These are phyloP conservation scores for Trichoderma koningii DNA, from an alignment of 2,329 filamentous ascomycete species.

Conservation along the genomic window DNA sequence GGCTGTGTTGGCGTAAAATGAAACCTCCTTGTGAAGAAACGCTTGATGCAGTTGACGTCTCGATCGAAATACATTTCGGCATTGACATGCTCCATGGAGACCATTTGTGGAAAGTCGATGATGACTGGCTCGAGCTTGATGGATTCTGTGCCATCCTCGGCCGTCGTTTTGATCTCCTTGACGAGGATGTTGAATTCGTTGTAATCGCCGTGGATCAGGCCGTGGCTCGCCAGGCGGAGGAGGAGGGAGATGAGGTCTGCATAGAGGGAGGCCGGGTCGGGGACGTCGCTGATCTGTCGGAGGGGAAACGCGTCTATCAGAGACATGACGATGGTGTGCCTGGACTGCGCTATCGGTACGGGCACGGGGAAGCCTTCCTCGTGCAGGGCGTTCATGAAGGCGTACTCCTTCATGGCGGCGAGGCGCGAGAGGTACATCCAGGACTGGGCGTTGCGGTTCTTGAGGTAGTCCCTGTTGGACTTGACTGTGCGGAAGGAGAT, in stretches of 20 bases:
- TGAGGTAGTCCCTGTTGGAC: slow-evolving; percentile 91
- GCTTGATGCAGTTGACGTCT: slow-evolving; percentile 92
- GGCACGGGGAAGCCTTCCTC: slow-evolving; percentile 89
- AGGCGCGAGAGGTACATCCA: slow-evolving; percentile 99
- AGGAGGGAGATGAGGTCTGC: slow-evolving; percentile 88
- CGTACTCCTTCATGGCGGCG: slow-evolving; percentile 89
- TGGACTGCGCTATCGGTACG: slow-evolving; percentile 81
- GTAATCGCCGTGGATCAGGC: slow-evolving; percentile 95
- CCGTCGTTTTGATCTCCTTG: slow-evolving; percentile 64
- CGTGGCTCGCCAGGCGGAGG: slow-evolving; percentile 77
- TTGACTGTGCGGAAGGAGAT: slow-evolving; percentile 98
- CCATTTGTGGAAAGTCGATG: slow-evolving; percentile 98
- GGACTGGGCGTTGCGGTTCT: slow-evolving; percentile 74
- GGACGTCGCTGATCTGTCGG: slow-evolving; percentile 81
- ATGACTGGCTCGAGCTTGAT: slow-evolving; percentile 72
- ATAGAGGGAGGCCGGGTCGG: slow-evolving; percentile 83
- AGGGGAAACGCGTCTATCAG: slow-evolving; percentile 90
- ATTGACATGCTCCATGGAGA: slow-evolving; percentile 90
- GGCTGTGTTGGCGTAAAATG: slow-evolving; percentile 79
- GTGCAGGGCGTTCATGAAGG: slow-evolving; percentile 86
- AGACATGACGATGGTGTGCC: slow-evolving; percentile 96
- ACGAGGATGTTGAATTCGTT: slow-evolving; percentile 99
- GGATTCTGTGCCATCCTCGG: slow-evolving; percentile 45
- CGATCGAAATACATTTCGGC: slow-evolving; percentile 97
- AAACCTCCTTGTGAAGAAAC: slow-evolving; percentile 88